Evolutionary conservation across 2,329 filamentous ascomycete genomes (phyloP).

Genomic region (Sclerotinia nivalis): DNA sequence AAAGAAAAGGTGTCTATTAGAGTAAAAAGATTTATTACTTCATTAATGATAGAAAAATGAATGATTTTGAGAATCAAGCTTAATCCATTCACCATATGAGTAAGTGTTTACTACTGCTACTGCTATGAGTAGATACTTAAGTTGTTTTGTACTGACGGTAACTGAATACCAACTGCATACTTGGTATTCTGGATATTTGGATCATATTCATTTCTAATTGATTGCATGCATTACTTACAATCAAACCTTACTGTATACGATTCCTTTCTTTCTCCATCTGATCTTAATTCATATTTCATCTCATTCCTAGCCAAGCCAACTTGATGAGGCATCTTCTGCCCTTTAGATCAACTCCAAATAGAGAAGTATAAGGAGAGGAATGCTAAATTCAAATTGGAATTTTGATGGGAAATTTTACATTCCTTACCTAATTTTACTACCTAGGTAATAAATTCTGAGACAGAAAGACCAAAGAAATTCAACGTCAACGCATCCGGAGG

Average conservation of each 20-base stretch:
- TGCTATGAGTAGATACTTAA: no score
- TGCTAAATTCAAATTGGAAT: not conserved
- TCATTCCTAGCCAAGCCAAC: not conserved
- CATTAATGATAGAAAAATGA: no score
- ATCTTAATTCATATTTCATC: not conserved
- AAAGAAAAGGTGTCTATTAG: no score
- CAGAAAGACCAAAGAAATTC: not conserved
- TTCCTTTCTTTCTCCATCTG: not conserved
- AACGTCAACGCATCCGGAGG: not conserved
- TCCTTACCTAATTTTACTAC: not conserved
- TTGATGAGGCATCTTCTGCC: not conserved
- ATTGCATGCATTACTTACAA: not conserved
- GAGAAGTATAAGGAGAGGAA: not conserved
- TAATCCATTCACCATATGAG: no score
- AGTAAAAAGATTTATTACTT: no score
- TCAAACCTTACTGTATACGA: not conserved
- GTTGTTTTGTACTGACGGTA: no score
- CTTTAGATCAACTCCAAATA: not conserved
- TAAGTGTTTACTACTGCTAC: no score
- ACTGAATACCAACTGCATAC: no score
- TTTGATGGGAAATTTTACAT: not conserved
- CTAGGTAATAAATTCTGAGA: not conserved
- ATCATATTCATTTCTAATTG: not conserved
- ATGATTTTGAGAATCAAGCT: no score
- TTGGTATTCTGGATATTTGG: no score